These are phyloP conservation scores for Uronychia binucleata DNA, from an alignment of 73 alveolate species.

Conservation along the genomic window DNA sequence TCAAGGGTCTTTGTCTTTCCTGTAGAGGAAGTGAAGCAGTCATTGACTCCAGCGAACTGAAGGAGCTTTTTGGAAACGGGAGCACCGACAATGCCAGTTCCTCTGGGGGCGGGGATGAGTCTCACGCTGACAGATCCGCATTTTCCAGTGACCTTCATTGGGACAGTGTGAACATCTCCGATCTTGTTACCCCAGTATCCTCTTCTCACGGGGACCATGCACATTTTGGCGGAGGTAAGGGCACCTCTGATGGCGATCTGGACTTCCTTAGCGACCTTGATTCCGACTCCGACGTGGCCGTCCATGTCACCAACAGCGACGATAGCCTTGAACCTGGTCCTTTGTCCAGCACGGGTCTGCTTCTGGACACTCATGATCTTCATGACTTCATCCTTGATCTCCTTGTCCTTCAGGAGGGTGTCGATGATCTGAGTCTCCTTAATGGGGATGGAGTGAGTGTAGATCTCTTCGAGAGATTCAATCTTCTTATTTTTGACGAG, in stretches of 20 bases:
- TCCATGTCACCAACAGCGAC: conserved; percentile 98
- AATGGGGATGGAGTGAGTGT: conserved; percentile 98
- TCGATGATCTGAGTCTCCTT: conserved; percentile 96
- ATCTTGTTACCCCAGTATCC: conserved; percentile 99
- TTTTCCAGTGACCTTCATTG: conserved; percentile 99
- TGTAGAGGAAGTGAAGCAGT: conserved; percentile 96
- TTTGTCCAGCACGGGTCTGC: conserved; percentile 99
- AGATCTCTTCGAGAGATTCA: conserved; percentile 97
- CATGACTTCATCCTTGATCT: conserved; percentile 98
- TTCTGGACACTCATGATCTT: conserved; percentile 99
- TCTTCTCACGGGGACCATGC: conserved; percentile 99
- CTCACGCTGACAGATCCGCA: conserved; percentile 99
- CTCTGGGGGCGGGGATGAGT: conserved; percentile 99
- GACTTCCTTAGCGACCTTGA: conserved; percentile 99
- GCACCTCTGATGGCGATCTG: conserved; percentile 99
- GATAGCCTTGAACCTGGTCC: conserved; percentile 99
- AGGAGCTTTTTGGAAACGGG: conserved; percentile 98
- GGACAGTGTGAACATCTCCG: conserved; percentile 99
- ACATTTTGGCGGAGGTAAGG: conserved; percentile 97
- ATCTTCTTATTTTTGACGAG: conserved; percentile 97
- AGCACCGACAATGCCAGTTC: conserved; percentile 99
- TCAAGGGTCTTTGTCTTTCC: conserved; percentile 99
- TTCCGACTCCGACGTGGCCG: conserved; percentile 99
- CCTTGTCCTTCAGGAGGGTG: conserved; percentile 77
- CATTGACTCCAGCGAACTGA: conserved; percentile 99